phyloP scores from a whole-genome alignment of 805 yeast species.

The Scheffersomyces spartinae region DNA sequence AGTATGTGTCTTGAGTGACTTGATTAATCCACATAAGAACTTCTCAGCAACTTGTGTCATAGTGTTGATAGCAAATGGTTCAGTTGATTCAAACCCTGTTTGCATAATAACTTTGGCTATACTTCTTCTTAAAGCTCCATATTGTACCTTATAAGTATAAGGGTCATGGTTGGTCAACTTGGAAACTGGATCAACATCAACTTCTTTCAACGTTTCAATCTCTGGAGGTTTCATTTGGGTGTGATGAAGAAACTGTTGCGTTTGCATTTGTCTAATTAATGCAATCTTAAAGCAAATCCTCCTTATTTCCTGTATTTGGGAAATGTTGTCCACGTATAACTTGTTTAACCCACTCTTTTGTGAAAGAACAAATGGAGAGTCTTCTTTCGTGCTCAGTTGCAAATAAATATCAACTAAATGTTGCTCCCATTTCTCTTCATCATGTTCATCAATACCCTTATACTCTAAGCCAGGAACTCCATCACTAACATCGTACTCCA shows the following conservation, averaged over 20 bases:
- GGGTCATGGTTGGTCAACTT: conserved; percentile 60
- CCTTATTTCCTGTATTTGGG: conserved; percentile 78
- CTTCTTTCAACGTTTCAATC: conserved; percentile 46
- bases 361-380: conserved; percentile 20
- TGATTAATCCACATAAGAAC: conserved; percentile 64
- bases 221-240: conserved; percentile 65
- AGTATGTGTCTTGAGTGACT: conserved; percentile 55
- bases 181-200: conserved; percentile 78
- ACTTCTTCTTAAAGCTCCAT: conserved; percentile 52
- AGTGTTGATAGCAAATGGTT: conserved; percentile 64
- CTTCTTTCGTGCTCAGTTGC: conserved; percentile 11
- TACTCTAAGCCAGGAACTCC: conserved; percentile 61
- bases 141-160: conserved; percentile 48
- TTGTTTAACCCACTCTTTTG: conserved; percentile 47
- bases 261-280: conserved; percentile 82
- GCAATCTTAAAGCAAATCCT: conserved; percentile 82
- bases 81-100: conserved; percentile 81
- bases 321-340: conserved; percentile 52
- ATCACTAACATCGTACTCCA: conserved; percentile 79
- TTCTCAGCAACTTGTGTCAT: conserved; percentile 77
- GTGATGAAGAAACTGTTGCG: conserved; percentile 62
- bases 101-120: conserved; percentile 80
- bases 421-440: conserved; percentile 28
- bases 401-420: conserved; percentile 22
- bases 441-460: conserved; percentile 35